These are phyloP conservation scores for Colletotrichum tropicicola DNA, from an alignment of 2,329 filamentous ascomycete genomes.

Conservation along the genomic window DNA sequence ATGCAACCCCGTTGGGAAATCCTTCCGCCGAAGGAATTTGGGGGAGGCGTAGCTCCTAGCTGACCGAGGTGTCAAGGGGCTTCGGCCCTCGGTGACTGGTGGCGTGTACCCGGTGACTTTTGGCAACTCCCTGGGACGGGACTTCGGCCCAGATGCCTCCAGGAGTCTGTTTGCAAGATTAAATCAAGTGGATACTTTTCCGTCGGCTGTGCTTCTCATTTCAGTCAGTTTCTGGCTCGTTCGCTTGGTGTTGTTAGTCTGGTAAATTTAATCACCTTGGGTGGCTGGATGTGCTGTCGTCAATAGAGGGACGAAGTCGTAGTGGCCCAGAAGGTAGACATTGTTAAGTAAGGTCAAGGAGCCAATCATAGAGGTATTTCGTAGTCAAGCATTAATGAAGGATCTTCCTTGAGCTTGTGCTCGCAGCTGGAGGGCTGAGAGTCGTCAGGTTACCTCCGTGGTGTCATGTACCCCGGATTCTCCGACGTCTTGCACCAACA, in stretches of 20 bases:
- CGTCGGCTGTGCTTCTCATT: neutral
- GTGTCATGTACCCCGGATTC: neutral
- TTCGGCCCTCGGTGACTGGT: neutral
- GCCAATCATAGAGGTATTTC: too few relatives aligned
- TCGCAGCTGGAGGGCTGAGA: neutral
- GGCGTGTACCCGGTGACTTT: conserved; percentile 1
- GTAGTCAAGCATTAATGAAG: neutral
- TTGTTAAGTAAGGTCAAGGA: too few relatives aligned
- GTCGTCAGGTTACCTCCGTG: neutral
- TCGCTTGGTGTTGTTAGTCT: too few relatives aligned
- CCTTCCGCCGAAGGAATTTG: neutral
- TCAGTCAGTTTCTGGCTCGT: too few relatives aligned
- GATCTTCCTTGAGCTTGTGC: neutral
- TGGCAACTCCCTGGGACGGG: neutral
- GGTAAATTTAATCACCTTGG: too few relatives aligned
- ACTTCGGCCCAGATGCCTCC: conserved; percentile 21
- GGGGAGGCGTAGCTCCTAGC: neutral
- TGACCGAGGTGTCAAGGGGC: conserved; percentile 18
- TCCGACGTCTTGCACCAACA: neutral
- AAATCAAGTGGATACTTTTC: too few relatives aligned
- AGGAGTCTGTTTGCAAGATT: neutral
- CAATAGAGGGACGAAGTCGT: too few relatives aligned
- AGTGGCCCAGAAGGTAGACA: too few relatives aligned
- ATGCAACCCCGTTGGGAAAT: conserved; percentile 20
- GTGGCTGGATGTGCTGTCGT: too few relatives aligned